Base-by-base conservation (phyloP, 2,329 filamentous ascomycete genomes). In the Penicillium sp. region DNA sequence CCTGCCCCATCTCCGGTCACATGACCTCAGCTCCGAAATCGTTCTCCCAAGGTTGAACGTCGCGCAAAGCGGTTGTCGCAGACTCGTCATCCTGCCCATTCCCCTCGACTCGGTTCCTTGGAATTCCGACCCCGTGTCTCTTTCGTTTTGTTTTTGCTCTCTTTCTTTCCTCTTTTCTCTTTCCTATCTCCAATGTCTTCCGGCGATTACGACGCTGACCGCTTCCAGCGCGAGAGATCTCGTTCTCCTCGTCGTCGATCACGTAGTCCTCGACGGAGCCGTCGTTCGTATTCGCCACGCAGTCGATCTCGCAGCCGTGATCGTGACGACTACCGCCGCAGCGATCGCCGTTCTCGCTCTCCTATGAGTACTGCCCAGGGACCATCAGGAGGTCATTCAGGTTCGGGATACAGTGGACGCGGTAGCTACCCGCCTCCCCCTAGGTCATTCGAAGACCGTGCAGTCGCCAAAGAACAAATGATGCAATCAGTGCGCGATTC, bases 401-500 rank as follows among this genome's bases (percentile, higher is more conserved):
- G 86, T 76, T 83, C 83, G 71, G 78, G 77, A 69, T 83, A 82
- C 78, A 79, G 78, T 74, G 80, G 81, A 65, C 90, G 87, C 80
- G 84, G 83, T 78, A 87, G 85, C 77, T 86, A 85, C 73, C 85
- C 87, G 72, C 88, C 90, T 56, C 71, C 79, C 48, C 69, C 79
- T 79, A 89, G 93, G 80, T 89, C 88, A 62, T 91, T 88, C 81
- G 94, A 98, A 79, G 93, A 97, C 74, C 89, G 93, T 73, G 84
- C 87, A 66, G 88, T 85, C 66, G 90, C 91, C 73, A 93, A 95
- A 81, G 93, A 97, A 81, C 90, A 93, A 78, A 97, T 96, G 92
- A 96, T 98, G 92, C 90, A 89, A 81, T 93, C 88, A 76, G 90
- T 97, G 72, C 90, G 93, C 76, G 95, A 98, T 76, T 91, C 91